Percentiles rank a stretch among this genome's conserved stretches.
phyloP scores from a whole-genome alignment of 2,329 filamentous ascomycete species.

The Karstenula rhodostoma region DNA sequence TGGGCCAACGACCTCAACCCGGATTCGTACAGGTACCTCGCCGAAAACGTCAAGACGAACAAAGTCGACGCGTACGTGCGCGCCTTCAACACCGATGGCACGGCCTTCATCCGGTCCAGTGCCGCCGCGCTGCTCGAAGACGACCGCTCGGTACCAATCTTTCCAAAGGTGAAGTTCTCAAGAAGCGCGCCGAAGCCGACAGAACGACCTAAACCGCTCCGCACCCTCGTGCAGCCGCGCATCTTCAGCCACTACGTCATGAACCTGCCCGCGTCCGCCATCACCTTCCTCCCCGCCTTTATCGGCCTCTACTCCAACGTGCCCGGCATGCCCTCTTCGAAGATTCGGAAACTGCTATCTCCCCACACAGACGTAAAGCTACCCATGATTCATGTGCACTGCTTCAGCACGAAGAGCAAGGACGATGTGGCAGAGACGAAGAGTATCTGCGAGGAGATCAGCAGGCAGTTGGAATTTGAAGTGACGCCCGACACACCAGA shows the following conservation, averaged over 20 bases:
- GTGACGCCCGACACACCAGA: slow-evolving; percentile 67
- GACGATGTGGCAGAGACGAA: slow-evolving; percentile 69
- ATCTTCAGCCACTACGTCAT: slow-evolving; percentile 95
- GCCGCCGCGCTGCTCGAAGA: slow-evolving; percentile 64
- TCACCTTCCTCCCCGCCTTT: slow-evolving; percentile 81
- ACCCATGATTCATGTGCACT: slow-evolving; percentile 92
- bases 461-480: slow-evolving; percentile 65
- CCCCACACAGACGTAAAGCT: slow-evolving; percentile 64
- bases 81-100: slow-evolving; percentile 83
- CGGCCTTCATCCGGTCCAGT: slow-evolving; percentile 77
- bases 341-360: slow-evolving; percentile 42
- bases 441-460: slow-evolving; percentile 73
- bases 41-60: slow-evolving; percentile 75
- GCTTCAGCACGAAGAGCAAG: slow-evolving; percentile 84
- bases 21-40: slow-evolving; percentile 78
- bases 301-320: slow-evolving; percentile 79
- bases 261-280: slow-evolving; percentile 92
- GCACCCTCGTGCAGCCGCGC: slow-evolving; percentile 65
- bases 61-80: slow-evolving; percentile 78
- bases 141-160: slow-evolving; percentile 60
- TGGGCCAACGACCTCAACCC: slow-evolving; percentile 98
- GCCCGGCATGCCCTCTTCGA: slow-evolving; percentile 29
- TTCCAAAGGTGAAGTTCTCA: slow-evolving; percentile 44
- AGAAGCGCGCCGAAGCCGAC: slow-evolving; percentile 30
- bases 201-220: slow-evolving; percentile 43